Conservation (phyloP, 169 alveolate species). For the Fabrea salina region DNA sequence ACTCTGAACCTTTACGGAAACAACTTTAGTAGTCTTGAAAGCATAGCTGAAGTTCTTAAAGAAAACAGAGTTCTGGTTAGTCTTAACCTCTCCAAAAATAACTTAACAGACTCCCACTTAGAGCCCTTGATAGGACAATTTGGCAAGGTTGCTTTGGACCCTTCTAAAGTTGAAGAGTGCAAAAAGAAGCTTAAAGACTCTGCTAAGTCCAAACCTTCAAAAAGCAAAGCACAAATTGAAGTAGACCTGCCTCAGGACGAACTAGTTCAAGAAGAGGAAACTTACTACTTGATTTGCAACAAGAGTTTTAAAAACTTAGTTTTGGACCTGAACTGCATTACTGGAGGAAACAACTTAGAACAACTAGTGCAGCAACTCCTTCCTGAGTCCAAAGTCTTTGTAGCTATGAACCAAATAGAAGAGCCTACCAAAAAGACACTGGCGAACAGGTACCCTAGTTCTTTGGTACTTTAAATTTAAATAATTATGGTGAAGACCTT, state of each 20-base stretch:
- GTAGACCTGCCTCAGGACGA: conserved; percentile 2
- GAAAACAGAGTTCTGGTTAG: neutral
- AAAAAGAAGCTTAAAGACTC: neutral
- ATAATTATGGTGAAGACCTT: neutral
- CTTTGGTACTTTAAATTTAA: too few species aligned
- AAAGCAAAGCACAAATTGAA: neutral
- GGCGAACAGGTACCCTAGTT: too few species aligned
- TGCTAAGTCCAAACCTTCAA: neutral
- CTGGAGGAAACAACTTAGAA: too few species aligned
- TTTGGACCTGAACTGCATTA: too few species aligned
- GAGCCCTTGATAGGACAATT: neutral
- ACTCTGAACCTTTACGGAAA: neutral
- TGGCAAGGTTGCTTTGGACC: neutral
- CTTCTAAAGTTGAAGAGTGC: neutral
- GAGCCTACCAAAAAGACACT: too few species aligned
- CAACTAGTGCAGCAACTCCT: too few species aligned
- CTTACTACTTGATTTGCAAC: too few species aligned
- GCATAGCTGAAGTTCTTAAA: neutral
- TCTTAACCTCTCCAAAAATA: neutral
- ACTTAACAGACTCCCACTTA: neutral
- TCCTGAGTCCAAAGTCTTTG: too few species aligned
- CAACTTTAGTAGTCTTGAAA: neutral
- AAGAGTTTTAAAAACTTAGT: too few species aligned
- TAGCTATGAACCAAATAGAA: too few species aligned
- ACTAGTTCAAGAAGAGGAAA: neutral